Evolutionary conservation across 331 rosid species (phyloP).

Genomic region (Saraca asoca): DNA sequence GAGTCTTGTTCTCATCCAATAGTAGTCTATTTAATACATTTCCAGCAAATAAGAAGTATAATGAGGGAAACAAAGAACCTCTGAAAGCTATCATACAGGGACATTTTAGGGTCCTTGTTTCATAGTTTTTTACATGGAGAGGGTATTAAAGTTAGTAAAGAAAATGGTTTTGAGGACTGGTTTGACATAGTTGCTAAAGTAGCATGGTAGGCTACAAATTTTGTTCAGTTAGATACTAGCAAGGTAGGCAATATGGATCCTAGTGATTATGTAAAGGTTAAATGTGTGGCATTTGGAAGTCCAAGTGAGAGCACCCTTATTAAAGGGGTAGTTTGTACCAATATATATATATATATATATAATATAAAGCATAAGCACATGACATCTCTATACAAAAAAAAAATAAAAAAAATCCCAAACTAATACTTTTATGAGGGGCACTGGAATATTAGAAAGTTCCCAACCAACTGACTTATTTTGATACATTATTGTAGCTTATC

Average conservation of each 20-base stretch:
- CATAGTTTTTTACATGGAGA: slow-evolving; percentile 85
- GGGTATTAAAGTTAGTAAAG: no score
- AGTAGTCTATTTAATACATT: no score
- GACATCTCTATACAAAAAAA: slow-evolving; percentile 76
- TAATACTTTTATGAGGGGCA: slow-evolving; percentile 84
- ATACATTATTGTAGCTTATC: slow-evolving; percentile 84
- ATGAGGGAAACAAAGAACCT: slow-evolving; percentile 78
- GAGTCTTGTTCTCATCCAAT: no score
- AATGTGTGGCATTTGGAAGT: slow-evolving; percentile 79
- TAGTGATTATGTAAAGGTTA: slow-evolving; percentile 85
- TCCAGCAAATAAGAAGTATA: slow-evolving; percentile 71
- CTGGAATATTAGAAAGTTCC: slow-evolving; percentile 91
- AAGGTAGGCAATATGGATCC: slow-evolving; percentile 99
- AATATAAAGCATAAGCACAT: slow-evolving; percentile 97
- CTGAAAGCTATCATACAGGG: slow-evolving; percentile 75
- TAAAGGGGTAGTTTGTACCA: slow-evolving; percentile 97
- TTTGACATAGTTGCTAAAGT: slow-evolving; percentile 70
- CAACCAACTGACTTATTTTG: slow-evolving; percentile 81
- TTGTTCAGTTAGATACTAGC: slow-evolving; percentile 93
- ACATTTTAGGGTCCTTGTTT: slow-evolving; percentile 93
- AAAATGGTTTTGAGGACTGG: no score
- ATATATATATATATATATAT: no score
- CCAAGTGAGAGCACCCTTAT: no score
- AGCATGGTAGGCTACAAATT: slow-evolving; percentile 95
- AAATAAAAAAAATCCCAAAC: no score